Percentiles rank a stretch among this genome's conserved stretches.
These are phyloP conservation scores for Cercospora citrullina DNA, from an alignment of 2,329 filamentous ascomycete genomes.

Conservation along the genomic window DNA sequence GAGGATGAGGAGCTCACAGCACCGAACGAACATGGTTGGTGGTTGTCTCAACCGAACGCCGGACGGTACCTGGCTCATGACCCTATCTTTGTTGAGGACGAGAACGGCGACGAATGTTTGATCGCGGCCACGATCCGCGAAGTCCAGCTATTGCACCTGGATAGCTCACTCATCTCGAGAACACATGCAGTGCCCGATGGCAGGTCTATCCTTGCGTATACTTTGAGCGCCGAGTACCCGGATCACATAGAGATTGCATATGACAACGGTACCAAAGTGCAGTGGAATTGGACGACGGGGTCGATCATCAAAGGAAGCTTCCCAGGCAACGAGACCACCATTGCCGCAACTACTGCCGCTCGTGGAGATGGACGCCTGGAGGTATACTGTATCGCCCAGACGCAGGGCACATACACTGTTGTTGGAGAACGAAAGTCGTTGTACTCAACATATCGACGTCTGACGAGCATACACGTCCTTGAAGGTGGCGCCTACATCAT, in stretches of 20 bases:
- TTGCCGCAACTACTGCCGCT: conserved; percentile 22
- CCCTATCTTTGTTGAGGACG: conserved; percentile 58
- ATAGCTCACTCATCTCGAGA: conserved; percentile 77
- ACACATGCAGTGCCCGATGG: conserved; percentile 61
- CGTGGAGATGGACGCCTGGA: conserved; percentile 15
- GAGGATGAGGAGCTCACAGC: conserved; percentile 19
- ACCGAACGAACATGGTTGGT: conserved; percentile 42
- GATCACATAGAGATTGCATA: conserved; percentile 56
- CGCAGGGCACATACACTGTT: conserved; percentile 30
- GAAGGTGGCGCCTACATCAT: conserved; percentile 61
- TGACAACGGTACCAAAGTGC: conserved; percentile 49
- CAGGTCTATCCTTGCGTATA: conserved; percentile 53
- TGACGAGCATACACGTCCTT: conserved; percentile 47
- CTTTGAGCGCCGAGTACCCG: conserved; percentile 53
- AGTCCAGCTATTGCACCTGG: conserved; percentile 59
- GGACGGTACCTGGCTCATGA: conserved; percentile 59
- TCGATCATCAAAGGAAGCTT: conserved; percentile 21
- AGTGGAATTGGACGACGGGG: conserved; percentile 56
- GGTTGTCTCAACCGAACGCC: conserved; percentile 52
- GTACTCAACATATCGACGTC: conserved; percentile 39
- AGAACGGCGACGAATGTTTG: conserved; percentile 31
- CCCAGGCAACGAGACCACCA: conserved; percentile 23
- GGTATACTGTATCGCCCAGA: conserved; percentile 25
- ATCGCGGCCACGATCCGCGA: conserved; percentile 36
- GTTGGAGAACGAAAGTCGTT: conserved; percentile 42